Evolutionary conservation across 768 basidiomycete species (phyloP).

Genomic region (Boletales sp.): DNA sequence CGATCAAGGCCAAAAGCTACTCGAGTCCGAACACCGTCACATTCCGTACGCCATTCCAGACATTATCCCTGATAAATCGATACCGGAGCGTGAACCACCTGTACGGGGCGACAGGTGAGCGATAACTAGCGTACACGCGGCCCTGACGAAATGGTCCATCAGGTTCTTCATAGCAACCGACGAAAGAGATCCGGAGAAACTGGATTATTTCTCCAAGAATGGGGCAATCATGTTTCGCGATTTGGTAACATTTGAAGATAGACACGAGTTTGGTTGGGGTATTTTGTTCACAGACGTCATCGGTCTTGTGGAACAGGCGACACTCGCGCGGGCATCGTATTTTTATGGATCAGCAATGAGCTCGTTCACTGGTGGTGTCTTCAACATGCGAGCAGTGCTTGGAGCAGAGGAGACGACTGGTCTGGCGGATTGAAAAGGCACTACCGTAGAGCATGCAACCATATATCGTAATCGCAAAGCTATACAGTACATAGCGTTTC

Average conservation of each 20-base stretch:
- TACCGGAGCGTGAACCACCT: conserved; percentile 17
- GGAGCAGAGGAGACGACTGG: conserved; percentile 32
- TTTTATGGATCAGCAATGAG: conserved; percentile 39
- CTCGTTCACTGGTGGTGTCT: conserved; percentile 38
- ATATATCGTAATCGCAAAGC: conserved; percentile 1
- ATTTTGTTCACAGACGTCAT: conserved; percentile 38
- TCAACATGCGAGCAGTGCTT: conserved; percentile 35
- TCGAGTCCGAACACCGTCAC: conserved; percentile 17
- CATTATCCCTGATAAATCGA: conserved; percentile 6
- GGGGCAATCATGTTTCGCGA: conserved; percentile 38
- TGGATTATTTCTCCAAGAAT: conserved; percentile 27
- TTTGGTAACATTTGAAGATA: conserved; percentile 38
- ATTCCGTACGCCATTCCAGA: conserved; percentile 16
- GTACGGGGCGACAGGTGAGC: conserved; percentile 15
- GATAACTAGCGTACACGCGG: neutral
- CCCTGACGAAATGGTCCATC: neutral
- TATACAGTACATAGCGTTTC: neutral
- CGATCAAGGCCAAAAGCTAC: conserved; percentile 25
- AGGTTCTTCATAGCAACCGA: conserved; percentile 36
- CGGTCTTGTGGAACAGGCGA: conserved; percentile 39
- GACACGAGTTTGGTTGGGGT: conserved; percentile 37
- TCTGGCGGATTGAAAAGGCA: conserved; percentile 30
- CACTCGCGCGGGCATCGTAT: conserved; percentile 32
- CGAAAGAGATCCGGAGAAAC: conserved; percentile 31
- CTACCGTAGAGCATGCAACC: no score